These are phyloP conservation scores for Dendrobium chrysotoxum DNA, from an alignment of 106 monocot genomes.

Conservation along the genomic window DNA sequence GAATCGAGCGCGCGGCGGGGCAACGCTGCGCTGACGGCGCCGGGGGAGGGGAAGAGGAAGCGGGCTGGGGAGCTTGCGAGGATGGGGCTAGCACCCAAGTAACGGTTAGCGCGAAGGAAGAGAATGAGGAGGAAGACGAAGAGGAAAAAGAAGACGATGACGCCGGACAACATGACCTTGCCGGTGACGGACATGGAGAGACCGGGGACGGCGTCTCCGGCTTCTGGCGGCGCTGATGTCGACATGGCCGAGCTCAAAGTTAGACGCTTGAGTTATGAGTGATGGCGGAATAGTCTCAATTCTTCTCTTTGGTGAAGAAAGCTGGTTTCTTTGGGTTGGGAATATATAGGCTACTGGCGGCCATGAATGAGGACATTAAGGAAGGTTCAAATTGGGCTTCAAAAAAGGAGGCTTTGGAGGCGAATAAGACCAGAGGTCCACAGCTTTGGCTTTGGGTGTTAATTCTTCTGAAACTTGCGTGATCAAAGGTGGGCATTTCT, in stretches of 20 bases:
- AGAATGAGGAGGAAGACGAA: conserved; percentile 9
- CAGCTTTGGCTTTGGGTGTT: too few species aligned
- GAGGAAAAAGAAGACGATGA: conserved; percentile 11
- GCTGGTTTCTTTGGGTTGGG: too few species aligned
- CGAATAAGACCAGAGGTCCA: too few species aligned
- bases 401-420: too few species aligned
- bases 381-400: too few species aligned
- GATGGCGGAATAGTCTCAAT: too few species aligned
- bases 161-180: not conserved
- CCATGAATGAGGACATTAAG: too few species aligned
- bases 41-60: not conserved
- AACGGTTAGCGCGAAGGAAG: conserved; percentile 12
- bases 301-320: too few species aligned
- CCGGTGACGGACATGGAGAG: not conserved
- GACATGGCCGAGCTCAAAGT: not conserved
- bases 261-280: too few species aligned
- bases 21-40: not conserved
- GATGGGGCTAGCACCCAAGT: not conserved
- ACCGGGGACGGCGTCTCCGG: not conserved
- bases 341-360: too few species aligned
- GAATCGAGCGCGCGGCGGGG: conserved; percentile 11
- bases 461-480: too few species aligned
- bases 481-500: too few species aligned
- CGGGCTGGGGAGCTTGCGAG: not conserved
- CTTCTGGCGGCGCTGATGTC: not conserved